Base-by-base conservation (phyloP, 2,329 filamentous ascomycete species). In the Sporothrix sp. region DNA sequence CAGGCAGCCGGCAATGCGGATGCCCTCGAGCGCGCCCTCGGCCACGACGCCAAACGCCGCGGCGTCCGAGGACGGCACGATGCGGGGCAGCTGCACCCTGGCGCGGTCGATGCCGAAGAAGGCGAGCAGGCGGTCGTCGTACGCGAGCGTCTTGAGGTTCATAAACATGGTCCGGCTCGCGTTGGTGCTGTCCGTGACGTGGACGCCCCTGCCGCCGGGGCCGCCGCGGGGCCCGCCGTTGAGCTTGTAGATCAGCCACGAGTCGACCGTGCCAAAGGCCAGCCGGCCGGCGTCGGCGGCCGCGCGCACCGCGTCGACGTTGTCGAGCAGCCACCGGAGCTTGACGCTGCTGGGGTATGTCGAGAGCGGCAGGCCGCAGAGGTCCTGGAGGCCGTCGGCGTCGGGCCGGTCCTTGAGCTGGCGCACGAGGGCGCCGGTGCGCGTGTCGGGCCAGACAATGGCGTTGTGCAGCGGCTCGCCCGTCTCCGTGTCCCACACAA, bases 151-250 rank as follows among this genome's bases (percentile, higher is more conserved):
- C 59, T 81, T 76, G 49, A 95, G 74, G 68, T 95, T 88, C 84
- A 95, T 90, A 67, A 95, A 93, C 88, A 95, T 94, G 54, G 89
- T 95, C 61, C 89, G 75, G 48, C 85, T 91, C 18, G 89, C 89
- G 64, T 95, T 95, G 54, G 86, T 88, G 43, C 84, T 81, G 65
- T 95, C 89, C 0, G 89, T 93, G 52, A 95, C 87, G 62, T 87
- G 82, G 38, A 89, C 67, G 44, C 80, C 76, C 14, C 61, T 61
- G 36, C 37, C 40, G 36, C 46, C 51, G n/a, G 58, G 63, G 51
- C 71, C 68, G 47, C 75, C 79, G 53, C 79, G 73, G 28, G 71
- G 73, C 45, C 85, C 83, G 52, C 86, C 87, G 61, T 94, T 88
- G 46, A 95, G 76, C 59, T 83, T 82, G 70, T 87, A 95, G 49